phyloP scores from a whole-genome alignment of 306 rosid genomes.

The Ormosia semicastrata region DNA sequence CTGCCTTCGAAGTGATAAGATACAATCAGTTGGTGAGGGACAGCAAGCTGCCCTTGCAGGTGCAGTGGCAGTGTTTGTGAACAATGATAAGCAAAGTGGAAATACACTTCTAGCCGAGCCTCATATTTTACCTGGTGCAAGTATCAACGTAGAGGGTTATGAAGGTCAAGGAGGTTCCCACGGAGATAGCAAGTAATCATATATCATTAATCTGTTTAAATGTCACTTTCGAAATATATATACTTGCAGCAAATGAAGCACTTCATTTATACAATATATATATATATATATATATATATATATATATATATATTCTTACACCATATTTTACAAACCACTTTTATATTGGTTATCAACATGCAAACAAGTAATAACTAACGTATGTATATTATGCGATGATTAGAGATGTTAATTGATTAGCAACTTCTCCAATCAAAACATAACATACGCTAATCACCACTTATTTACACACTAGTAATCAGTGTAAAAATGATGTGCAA shows the following conservation, averaged over 20 bases:
- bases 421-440: too few relatives aligned
- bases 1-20: slow-evolving; percentile 38
- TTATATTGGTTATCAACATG: too few relatives aligned
- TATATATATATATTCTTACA: too few relatives aligned
- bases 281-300: too few relatives aligned
- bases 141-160: neutral
- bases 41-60: slow-evolving; percentile 34
- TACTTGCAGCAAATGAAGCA: neutral
- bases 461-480: too few relatives aligned
- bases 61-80: slow-evolving; percentile 52
- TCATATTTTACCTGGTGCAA: slow-evolving; percentile 40
- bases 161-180: neutral
- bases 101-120: slow-evolving; percentile 36
- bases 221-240: too few relatives aligned
- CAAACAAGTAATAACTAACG: too few relatives aligned
- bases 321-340: too few relatives aligned
- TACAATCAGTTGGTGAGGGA: slow-evolving; percentile 30
- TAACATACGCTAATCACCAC: too few relatives aligned
- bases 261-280: neutral
- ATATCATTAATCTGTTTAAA: neutral
- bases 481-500: too few relatives aligned
- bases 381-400: too few relatives aligned
- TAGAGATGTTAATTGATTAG: too few relatives aligned
- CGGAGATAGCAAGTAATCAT: neutral
- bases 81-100: slow-evolving; percentile 14